These are phyloP conservation scores for Piper betle DNA, from an alignment of 164 flowering plant genomes.

Conservation along the genomic window DNA sequence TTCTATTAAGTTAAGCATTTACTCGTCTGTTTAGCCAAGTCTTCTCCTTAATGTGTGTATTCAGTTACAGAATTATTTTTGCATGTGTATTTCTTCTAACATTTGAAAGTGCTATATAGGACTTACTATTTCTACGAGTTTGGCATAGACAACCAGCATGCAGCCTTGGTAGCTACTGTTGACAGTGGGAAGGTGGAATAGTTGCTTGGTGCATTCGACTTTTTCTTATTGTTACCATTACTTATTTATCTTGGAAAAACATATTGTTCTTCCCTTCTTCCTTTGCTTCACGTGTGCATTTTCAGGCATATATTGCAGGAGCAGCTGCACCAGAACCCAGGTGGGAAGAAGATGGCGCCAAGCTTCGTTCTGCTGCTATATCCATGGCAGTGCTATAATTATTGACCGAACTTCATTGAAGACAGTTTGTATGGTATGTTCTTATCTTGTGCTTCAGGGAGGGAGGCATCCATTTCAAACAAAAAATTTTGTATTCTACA, in stretches of 20 bases:
- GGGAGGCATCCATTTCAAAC: neutral
- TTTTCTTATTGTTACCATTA: neutral
- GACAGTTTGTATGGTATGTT: neutral
- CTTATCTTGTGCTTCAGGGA: neutral
- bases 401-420: neutral
- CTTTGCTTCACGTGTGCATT: neutral
- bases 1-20: neutral
- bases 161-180: constrained; percentile 77
- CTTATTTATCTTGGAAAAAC: neutral
- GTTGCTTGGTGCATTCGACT: neutral
- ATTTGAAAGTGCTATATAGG: constrained; percentile 24
- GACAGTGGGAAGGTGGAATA: constrained; percentile 64
- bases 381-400: constrained; percentile 54
- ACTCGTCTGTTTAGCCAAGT: neutral
- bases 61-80: too few species aligned
- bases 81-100: neutral
- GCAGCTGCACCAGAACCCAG: constrained; percentile 70
- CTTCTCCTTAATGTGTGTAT: neutral
- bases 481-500: neutral
- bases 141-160: constrained; percentile 51
- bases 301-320: constrained; percentile 70
- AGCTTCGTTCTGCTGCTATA: constrained; percentile 91
- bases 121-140: constrained; percentile 88
- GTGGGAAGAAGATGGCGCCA: constrained; percentile 78
- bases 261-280: neutral